Percentiles rank a stretch among this genome's conserved stretches.
Conservation (phyloP, 2,329 filamentous ascomycete species). For the Colletotrichum tofieldiae region DNA sequence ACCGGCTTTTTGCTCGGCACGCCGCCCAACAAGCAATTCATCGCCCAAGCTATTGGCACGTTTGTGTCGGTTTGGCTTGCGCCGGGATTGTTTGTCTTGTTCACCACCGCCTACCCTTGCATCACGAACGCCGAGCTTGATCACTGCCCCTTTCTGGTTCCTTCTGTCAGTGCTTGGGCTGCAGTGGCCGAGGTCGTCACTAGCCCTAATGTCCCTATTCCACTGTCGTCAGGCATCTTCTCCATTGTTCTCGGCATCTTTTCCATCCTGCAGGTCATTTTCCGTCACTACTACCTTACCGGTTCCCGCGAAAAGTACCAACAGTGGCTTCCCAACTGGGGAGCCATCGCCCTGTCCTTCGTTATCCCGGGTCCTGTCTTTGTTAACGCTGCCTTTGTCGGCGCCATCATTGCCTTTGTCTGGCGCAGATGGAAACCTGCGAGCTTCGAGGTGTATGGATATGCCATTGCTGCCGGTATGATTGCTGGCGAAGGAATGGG, state of each 20-base stretch:
- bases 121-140: constrained; percentile 64
- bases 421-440: constrained; percentile 70
- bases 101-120: constrained; percentile 74
- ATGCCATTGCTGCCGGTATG: constrained; percentile 72
- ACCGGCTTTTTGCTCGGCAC: constrained; percentile 74
- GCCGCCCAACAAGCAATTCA: constrained; percentile 72
- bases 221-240: constrained; percentile 70
- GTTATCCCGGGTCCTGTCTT: constrained; percentile 71
- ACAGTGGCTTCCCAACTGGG: constrained; percentile 74
- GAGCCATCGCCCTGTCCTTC: constrained; percentile 72
- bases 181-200: constrained; percentile 74
- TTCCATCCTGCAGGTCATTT: constrained; percentile 65
- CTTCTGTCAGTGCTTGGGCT: constrained; percentile 73
- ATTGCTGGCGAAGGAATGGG: constrained; percentile 77
- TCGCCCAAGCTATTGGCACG: constrained; percentile 71
- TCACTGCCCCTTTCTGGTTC: constrained; percentile 69
- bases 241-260: constrained; percentile 69
- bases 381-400: constrained; percentile 72
- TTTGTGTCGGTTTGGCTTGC: constrained; percentile 73
- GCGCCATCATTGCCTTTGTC: constrained; percentile 64
- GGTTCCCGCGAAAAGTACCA: constrained; percentile 69
- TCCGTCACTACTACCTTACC: constrained; percentile 69
- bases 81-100: constrained; percentile 74
- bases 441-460: constrained; percentile 72
- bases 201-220: constrained; percentile 69